These are phyloP conservation scores for Acidomyces sp. DNA, from an alignment of 495 filamentous ascomycete species.

Conservation along the genomic window DNA sequence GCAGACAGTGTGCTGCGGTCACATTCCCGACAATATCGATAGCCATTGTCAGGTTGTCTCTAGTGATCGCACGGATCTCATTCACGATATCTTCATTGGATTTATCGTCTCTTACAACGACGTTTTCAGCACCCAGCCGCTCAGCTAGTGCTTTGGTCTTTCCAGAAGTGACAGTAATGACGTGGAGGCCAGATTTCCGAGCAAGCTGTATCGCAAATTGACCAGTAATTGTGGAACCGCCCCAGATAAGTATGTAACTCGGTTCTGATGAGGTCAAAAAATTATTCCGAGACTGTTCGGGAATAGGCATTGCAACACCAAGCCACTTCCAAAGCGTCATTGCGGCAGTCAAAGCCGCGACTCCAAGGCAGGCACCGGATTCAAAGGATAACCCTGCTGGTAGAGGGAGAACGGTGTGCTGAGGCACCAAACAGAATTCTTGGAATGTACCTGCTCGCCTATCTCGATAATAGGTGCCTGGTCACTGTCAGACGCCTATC, in stretches of 20 bases:
- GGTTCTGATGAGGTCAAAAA: not conserved
- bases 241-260: not conserved
- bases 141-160: not conserved
- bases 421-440: not conserved
- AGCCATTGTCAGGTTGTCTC: not conserved
- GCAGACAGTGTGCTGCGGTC: not conserved
- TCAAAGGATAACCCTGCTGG: not conserved
- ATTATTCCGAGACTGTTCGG: not conserved
- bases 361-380: not conserved
- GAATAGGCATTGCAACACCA: not conserved
- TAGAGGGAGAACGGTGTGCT: not conserved
- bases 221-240: not conserved
- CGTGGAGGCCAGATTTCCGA: not conserved
- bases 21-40: not conserved
- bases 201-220: not conserved
- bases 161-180: not conserved
- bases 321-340: not conserved
- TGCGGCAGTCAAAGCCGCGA: not conserved
- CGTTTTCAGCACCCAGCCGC: not conserved
- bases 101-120: not conserved
- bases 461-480: not conserved
- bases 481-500: not conserved
- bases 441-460: not conserved
- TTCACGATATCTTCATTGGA: not conserved
- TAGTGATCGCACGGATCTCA: not conserved